Evolutionary conservation across 495 filamentous ascomycete species (phyloP), one percentile per base, ranked within the genome.

Genomic region (Aspergillus nidulans): DNA sequence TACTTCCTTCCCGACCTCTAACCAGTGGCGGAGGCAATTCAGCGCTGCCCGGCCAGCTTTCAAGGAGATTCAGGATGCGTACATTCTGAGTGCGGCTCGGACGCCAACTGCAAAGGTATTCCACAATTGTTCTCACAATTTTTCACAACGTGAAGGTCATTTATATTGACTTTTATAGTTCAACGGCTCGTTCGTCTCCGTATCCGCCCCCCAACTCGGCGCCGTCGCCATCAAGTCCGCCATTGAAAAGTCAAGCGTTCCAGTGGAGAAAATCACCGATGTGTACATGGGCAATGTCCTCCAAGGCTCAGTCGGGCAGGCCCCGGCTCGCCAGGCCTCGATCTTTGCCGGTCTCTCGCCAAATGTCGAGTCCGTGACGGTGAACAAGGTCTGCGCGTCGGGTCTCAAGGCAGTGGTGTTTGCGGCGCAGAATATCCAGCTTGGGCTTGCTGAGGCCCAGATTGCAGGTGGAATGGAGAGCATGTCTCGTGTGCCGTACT

Each of bases 201-300:
- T 96, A 34, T 75, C 89, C n/a, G 92, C 90, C 12, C 86, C 92
- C 24, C 77, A 86, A 64, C 88, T 97, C 42, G 94, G 89, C 53
- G 86, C 91, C 18, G 81, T 85, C 21, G 94, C 90, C 59, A 96
- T 98, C 73, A 91, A 89, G 65, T 86, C 90, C 19, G 94, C 92
- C 40, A 67, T 98, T 41, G 77, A 81, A 60, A 95, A 92, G 63
- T 94, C 91, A 19, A 82, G 81, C 38, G 75, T 97, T 20, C 91
- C 92, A 5, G 64, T 82, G 18, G 81, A 84, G 24, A 84, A 86
- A 64, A 87, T 97, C 61, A 86, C 84, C 26, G 86, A 94, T 79
- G 87, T 96, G 2, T 97, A 97, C 73, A 95, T 97, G 88, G 94
- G 94, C 64, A 92, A 97, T 71, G 94, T 97, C n/a, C 80, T 97